Evolutionary conservation across 352 stramenopile genomes (phyloP), one percentile per base, ranked within the genome.

Genomic region (Globisporangium middletonii): DNA sequence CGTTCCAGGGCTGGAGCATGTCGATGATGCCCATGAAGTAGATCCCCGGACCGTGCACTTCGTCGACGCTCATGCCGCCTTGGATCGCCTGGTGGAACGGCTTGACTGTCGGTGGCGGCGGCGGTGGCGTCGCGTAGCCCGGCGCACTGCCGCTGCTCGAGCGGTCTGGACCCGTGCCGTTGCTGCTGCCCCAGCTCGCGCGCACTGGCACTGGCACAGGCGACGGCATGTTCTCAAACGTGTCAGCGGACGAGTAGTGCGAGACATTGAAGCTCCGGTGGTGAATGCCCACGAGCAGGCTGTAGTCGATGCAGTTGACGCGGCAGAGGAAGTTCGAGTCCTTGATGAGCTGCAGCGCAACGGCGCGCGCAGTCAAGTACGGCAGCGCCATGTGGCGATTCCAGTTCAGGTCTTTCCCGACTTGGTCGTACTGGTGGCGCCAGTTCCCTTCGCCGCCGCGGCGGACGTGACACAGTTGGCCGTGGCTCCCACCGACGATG

Each of bases 291-390:
- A 98, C 89, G 26, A 98, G 72, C 63, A 98, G 84, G 44, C 85
- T 97, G 64, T 98, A 98, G 68, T 98, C 93, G 71, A 98, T 98
- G 65, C 94, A 97, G 65, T 97, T 97, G 72, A 97, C 94, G 26
- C 77, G 76, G 49, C 80, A 85, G 1, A 98, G 65, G 56, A 97
- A 98, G 51, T 89, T 70, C 41, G 88, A 96, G 63, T 98, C 94
- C 35, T 67, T 74, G 2, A 72, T 77, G 0, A 98, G 55, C 55
- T 98, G 92, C 2, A 67, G 19, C 8, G 80, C 78, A 30, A 92
- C 80, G 2, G 76, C 72, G 33, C 65, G 69, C 11, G 82, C 82
- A 0, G 81, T 87, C 2, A 64, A 37, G 16, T 61, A 69, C 4
- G 79, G 79, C 27, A 92, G 53, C 4, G 81, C 79, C 78, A 92